These are phyloP conservation scores for Ustilago sp. DNA, from an alignment of 1,284 basidiomycete genomes.

Conservation along the genomic window DNA sequence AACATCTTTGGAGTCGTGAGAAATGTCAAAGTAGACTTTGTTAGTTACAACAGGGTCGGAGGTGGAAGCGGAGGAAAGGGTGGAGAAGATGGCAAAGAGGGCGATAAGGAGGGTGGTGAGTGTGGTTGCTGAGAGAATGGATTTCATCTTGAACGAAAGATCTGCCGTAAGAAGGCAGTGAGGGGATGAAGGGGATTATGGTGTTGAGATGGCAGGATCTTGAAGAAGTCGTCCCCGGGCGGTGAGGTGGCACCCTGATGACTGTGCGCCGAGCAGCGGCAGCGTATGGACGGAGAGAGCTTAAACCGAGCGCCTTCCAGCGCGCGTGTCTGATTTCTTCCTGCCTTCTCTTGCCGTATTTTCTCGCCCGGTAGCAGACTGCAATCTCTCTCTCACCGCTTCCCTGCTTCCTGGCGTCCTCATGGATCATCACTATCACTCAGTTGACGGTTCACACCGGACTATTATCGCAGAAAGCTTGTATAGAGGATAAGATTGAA, in stretches of 20 bases:
- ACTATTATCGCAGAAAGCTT: not conserved
- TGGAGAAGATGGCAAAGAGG: slow-evolving; percentile 54
- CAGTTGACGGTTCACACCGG: not conserved
- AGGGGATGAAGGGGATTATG: not conserved
- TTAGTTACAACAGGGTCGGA: slow-evolving; percentile 52
- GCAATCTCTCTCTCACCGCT: not conserved
- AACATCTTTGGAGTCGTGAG: slow-evolving; percentile 61
- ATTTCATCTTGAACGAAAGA: slow-evolving; percentile 22
- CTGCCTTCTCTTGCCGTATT: not conserved
- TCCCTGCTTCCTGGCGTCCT: not conserved
- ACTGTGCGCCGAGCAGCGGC: slow-evolving; percentile 1
- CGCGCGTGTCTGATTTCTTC: slow-evolving; percentile 3
- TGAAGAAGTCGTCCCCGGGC: not conserved
- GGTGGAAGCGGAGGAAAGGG: slow-evolving; percentile 56
- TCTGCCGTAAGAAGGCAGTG: not conserved
- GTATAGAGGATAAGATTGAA: not conserved
- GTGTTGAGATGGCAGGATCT: not conserved
- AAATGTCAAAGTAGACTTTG: slow-evolving; percentile 67
- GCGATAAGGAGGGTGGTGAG: slow-evolving; percentile 71
- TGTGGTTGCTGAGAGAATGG: slow-evolving; percentile 71
- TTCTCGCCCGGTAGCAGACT: slow-evolving; percentile 8
- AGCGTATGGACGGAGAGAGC: not conserved
- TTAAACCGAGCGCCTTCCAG: not conserved
- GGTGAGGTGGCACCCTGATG: slow-evolving; percentile 1
- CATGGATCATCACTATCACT: not conserved